Evolutionary conservation across 768 basidiomycete species (phyloP), one percentile per base, ranked within the genome.

Genomic region (Suillus luteus): DNA sequence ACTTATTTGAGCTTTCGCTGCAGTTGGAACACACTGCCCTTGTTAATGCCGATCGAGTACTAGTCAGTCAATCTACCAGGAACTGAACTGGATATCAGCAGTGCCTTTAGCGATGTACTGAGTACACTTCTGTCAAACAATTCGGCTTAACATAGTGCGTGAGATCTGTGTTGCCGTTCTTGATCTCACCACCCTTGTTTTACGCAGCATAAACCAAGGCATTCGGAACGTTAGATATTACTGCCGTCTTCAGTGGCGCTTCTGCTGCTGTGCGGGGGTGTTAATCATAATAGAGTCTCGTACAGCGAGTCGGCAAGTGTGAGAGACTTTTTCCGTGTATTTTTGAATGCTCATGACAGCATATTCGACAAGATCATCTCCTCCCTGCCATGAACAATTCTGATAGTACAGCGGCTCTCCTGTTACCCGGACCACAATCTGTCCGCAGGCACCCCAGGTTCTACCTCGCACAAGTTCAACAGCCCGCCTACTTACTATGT

Each of bases 261-360:
- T 49, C 22, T 22, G 12, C 48, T 22, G 48, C 48, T 7, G 24
- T 2, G 22, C 12, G 2, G 12, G 22, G 5, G 48, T 49, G 22
- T 22, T 24, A 33, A n/a, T 37, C 22, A 63, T 24, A 63, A 66
- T 27, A 57, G 55, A 41, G 65, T 63, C n/a, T 35, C 27, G 17
- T 66, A 66, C 52, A 66, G 63, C 51, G 24, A 43, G 17, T 64
- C 58, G 2, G 66, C 65, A 8, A 63, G 65, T 62, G 7, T 12
- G 64, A 40, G 17, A 19, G 3, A 51, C 38, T 24, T 7, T 12
- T 41, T 41, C 14, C 24, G 17, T 40, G 9, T 12, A 41, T 52
- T 17, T 19, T 43, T 64, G n/a, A 64, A 15, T 3, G 31, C 15
- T 51, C 51, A 17, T 19, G 27, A 1, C 9, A 19, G 51, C 27